phyloP scores from a whole-genome alignment of 2,329 filamentous ascomycete species.

The Penicillium psychrosexuale region DNA sequence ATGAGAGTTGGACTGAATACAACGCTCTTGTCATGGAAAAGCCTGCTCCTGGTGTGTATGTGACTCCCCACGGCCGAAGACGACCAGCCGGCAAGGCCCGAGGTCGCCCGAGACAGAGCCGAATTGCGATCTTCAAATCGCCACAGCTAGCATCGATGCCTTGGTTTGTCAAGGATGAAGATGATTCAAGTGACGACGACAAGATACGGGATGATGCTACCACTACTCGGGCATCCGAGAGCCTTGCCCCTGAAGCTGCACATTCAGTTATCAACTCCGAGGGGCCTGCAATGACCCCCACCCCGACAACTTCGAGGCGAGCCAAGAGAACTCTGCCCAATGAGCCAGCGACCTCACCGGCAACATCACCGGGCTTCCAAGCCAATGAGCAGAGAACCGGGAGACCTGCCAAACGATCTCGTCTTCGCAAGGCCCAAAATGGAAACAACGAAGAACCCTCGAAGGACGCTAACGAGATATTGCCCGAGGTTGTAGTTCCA shows the following conservation, averaged over 20 bases:
- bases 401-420: constrained; percentile 21
- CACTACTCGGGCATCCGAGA: not conserved
- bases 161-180: constrained; percentile 32
- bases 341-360: not conserved
- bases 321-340: not conserved
- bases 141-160: constrained; percentile 31
- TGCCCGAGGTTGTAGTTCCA: not conserved
- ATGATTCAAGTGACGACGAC: constrained; percentile 8
- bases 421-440: constrained; percentile 1
- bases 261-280: not conserved
- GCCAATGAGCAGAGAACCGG: constrained; percentile 1
- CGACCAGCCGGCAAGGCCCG: constrained; percentile 37
- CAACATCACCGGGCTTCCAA: not conserved
- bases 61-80: constrained; percentile 40
- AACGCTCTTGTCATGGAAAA: constrained; percentile 38
- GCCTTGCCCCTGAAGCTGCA: not conserved
- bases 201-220: not conserved
- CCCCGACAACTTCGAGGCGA: not conserved
- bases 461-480: not conserved
- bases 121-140: constrained; percentile 42
- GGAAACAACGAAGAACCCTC: not conserved
- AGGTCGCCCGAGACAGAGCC: constrained; percentile 39
- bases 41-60: constrained; percentile 39
- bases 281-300: not conserved
- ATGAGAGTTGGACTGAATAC: constrained; percentile 44